These are phyloP conservation scores for Plectosphaerella plurivora DNA, from an alignment of 2,329 filamentous ascomycete species.

Conservation along the genomic window DNA sequence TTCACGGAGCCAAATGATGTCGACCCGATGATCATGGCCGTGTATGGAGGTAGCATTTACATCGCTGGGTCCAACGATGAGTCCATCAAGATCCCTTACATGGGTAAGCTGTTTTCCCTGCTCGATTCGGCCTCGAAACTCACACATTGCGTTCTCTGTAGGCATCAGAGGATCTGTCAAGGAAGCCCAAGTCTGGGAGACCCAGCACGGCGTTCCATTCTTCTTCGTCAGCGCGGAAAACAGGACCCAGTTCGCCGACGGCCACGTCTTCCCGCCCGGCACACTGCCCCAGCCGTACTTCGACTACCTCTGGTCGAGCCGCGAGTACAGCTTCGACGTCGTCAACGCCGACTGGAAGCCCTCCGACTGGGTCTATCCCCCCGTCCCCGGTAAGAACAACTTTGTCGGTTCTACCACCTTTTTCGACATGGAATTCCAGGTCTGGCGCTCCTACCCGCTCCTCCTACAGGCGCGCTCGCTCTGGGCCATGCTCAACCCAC, in stretches of 20 bases:
- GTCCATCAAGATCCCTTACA: neutral
- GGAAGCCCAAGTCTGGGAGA: conserved; percentile 21
- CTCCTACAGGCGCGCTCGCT: neutral
- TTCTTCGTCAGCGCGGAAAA: conserved; percentile 28
- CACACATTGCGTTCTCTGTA: neutral
- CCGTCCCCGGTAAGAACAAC: conserved; percentile 4
- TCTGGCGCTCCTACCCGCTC: conserved; percentile 3
- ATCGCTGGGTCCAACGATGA: neutral
- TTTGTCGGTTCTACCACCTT: conserved; percentile 1
- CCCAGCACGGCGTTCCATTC: neutral
- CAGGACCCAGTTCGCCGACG: conserved; percentile 25
- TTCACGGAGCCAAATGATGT: neutral
- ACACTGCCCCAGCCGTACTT: conserved; percentile 7
- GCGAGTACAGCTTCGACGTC: conserved; percentile 9
- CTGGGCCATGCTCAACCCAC: neutral
- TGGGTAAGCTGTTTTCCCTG: neutral
- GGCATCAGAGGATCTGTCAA: conserved; percentile 26
- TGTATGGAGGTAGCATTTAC: neutral
- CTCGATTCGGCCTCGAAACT: rapidly evolving
- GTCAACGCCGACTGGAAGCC: conserved; percentile 1
- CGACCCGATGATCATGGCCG: neutral
- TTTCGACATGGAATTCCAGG: neutral
- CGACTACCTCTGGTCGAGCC: conserved; percentile 11
- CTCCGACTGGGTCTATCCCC: conserved; percentile 9
- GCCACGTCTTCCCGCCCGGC: conserved; percentile 12